Conservation (phyloP, 495 filamentous ascomycete genomes). For the Rostrohypoxylon terebratum region DNA sequence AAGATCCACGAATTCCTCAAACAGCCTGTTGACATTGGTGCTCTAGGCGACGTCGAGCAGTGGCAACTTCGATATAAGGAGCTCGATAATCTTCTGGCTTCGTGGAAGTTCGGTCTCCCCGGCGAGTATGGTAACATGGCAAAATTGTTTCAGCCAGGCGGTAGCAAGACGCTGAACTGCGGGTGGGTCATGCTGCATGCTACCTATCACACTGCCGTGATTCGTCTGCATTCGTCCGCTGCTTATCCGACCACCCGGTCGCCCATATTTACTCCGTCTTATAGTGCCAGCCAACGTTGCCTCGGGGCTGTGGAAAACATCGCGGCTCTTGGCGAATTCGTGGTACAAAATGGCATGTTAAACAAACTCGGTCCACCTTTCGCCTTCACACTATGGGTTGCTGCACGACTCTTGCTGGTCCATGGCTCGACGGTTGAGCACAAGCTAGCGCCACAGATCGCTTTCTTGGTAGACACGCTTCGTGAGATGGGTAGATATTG, state of each 20-base stretch:
- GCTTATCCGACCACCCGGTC: slow-evolving; percentile 89
- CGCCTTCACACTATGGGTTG: slow-evolving; percentile 91
- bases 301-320: slow-evolving; percentile 87
- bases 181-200: slow-evolving; percentile 93
- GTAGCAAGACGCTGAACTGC: slow-evolving; percentile 76
- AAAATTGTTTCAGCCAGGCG: slow-evolving; percentile 72
- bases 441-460: slow-evolving; percentile 79
- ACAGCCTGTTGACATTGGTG: slow-evolving; percentile 86
- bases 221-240: slow-evolving; percentile 90
- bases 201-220: slow-evolving; percentile 78
- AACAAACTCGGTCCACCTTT: slow-evolving; percentile 87
- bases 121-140: slow-evolving; percentile 83
- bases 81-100: slow-evolving; percentile 78
- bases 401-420: slow-evolving; percentile 85
- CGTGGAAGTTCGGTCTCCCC: slow-evolving; percentile 86
- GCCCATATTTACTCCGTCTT: slow-evolving; percentile 86
- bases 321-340: slow-evolving; percentile 77
- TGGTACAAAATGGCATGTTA: slow-evolving; percentile 77
- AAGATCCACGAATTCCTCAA: slow-evolving; percentile 88
- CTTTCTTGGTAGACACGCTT: slow-evolving; percentile 82
- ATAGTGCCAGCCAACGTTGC: slow-evolving; percentile 82
- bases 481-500: slow-evolving; percentile 83
- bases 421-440: slow-evolving; percentile 89
- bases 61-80: slow-evolving; percentile 90
- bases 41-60: slow-evolving; percentile 82